Base-by-base conservation (phyloP, 164 flowering plant genomes). In the Taxillus chinensis region DNA sequence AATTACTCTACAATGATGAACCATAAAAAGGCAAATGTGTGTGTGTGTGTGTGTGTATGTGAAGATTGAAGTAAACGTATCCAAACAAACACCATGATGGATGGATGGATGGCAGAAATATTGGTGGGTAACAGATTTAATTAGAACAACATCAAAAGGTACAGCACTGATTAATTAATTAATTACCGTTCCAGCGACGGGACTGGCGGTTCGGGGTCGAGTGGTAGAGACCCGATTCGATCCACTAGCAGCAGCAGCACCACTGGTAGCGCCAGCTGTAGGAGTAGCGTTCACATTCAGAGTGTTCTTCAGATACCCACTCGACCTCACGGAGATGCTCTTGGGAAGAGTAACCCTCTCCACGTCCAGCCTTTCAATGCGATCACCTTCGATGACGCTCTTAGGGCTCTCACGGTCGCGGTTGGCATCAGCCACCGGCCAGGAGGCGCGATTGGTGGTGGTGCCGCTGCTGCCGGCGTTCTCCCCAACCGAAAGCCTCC, bases 261-360 rank as follows among this genome's bases (percentile, higher is more conserved):
- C 66, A 56, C 62, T 55, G 46, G 61, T 66, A 2, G 54, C 63
- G 9, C 45, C 62, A 13, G 59, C 58, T 8, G 58, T 61, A 15
- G 73, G 83, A 65, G 64, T 73, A 61, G 68, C 27, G 27, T 27
- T 27, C 27, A 27, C 27, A 27, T 27, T 27, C 27, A 27, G 1
- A 27, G 27, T 27, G 27, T 27, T 56, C 79, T 85, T 86, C 78
- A 84, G 57, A 72, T 83, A 92, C 0, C 86, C 89, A 68, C 76
- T 82, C 5, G 96, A 86, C 42, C 96, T 83, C 43, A 92, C 80
- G 2, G 96, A 87, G 17, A 92, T 92, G 57, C 98, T 89, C 78
- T 92, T 92, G 0, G 98, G 96, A 76, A 92, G 59, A 17, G 80
- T 38, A 59, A 77, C 79, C 49, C 86, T 71, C 43, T 78, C 71